Percentiles rank a stretch among this genome's conserved stretches.
Evolutionary conservation across 2,329 filamentous ascomycete species (phyloP).

Genomic region (Dendryphion nanum): DNA sequence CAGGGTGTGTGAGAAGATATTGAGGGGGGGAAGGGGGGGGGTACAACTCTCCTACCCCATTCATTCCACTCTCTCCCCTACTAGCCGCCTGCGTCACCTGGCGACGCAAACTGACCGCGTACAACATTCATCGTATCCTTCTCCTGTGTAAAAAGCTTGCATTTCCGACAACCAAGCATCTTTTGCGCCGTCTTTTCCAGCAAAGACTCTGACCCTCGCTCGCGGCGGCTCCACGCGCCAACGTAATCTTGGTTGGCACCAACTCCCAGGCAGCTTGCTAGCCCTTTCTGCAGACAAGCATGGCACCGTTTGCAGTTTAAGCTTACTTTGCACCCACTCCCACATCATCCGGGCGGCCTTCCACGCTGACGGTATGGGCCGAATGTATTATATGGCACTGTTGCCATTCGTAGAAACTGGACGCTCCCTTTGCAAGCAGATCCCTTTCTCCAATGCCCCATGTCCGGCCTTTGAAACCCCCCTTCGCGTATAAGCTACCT

Average conservation of each 20-base stretch:
- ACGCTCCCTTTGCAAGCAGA: background rate
- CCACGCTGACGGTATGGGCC: constrained; percentile 28
- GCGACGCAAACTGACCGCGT: no score
- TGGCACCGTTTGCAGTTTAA: constrained; percentile 22
- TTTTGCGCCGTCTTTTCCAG: constrained; percentile 17
- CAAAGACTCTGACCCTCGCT: no score
- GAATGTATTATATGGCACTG: constrained; percentile 5
- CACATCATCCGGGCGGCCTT: no score
- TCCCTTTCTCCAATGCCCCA: background rate
- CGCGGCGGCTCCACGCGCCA: constrained; percentile 30
- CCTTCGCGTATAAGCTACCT: background rate
- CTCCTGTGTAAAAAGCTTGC: no score
- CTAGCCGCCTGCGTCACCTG: no score
- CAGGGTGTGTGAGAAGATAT: background rate
- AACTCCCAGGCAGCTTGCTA: constrained; percentile 17
- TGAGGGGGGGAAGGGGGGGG: background rate
- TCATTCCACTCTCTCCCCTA: no score
- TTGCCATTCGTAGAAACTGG: background rate
- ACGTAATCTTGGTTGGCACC: constrained; percentile 24
- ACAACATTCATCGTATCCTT: no score
- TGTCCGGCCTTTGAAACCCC: background rate
- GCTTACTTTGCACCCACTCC: no score
- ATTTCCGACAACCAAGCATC: constrained; percentile 14
- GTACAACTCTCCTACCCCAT: no score
- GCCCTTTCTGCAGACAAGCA: constrained; percentile 21